Evolutionary conservation across 805 yeast species (phyloP), one percentile per base, ranked within the genome.

Genomic region (Ogataea kodamae): DNA sequence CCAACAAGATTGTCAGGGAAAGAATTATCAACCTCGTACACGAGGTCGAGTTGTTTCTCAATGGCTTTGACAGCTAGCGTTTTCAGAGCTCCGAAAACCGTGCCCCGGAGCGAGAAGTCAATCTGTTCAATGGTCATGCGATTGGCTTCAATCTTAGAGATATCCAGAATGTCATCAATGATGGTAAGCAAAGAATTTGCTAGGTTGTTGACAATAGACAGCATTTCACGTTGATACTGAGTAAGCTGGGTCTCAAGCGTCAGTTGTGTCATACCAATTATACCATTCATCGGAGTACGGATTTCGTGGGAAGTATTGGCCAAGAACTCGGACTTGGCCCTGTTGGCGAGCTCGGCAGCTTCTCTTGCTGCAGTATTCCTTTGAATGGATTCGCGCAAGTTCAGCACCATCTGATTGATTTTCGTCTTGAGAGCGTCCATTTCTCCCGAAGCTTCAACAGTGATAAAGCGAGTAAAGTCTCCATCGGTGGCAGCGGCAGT

Each of bases 401-500:
- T 83, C 48, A 82, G 73, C 56, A 86, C 95, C 92, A 82, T 82
- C 65, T 81, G 89, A 58, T 82, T 74, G 49, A 74, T 74, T 51
- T 74, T 74, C 1, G 79, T 74, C 50, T 74, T 74, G 52, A 74
- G 65, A 3, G 79, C 79, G 54, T 74, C 81, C 95, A 86, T 86
- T 65, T 86, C 96, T 60, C 96, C 96, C 23, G 80, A 70, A 0
- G 95, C 95, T 54, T 86, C 95, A 40, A 86, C 95, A 0, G 96
- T 86, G 44, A 86, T 87, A 51, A 86, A 82, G 45, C 90, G 71
- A 0, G 95, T 86, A 60, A 86, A 86, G 57, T 86, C 95, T 55
- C 95, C 95, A 61, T 86, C 95, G 3, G 95, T 85, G 9, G 95
- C 95, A 18, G 96, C 92, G 16, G 92, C 95, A 0, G 96, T 86